Conservation (phyloP, 257 asterid genomes). For the Misopates orontium region DNA sequence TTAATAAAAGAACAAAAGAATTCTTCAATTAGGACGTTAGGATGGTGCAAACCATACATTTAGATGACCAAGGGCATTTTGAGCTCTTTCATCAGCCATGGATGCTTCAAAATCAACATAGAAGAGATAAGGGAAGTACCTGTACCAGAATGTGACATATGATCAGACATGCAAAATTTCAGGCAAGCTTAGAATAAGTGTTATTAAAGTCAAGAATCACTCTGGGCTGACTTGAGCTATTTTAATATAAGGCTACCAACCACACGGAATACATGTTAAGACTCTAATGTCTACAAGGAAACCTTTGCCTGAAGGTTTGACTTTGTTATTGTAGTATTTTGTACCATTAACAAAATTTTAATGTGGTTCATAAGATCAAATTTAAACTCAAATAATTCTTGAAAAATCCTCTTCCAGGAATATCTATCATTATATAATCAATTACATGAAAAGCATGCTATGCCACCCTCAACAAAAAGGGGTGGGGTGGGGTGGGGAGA, state of each 20-base stretch:
- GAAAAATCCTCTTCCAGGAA: neutral
- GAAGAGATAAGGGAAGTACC: conserved; percentile 93
- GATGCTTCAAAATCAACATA: conserved; percentile 99
- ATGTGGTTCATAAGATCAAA: neutral
- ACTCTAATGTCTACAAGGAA: neutral
- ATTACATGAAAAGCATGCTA: neutral
- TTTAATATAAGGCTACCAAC: neutral
- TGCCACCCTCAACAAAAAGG: too few species aligned
- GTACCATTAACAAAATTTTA: conserved; percentile 3
- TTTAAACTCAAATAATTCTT: neutral
- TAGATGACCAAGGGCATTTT: conserved; percentile 91
- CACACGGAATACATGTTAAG: neutral
- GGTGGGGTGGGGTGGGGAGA: too few species aligned
- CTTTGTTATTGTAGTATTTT: neutral
- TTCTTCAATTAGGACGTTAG: conserved; percentile 13
- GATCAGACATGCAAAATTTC: conserved; percentile 23
- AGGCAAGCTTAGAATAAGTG: neutral
- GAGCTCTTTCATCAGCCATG: conserved; percentile 98
- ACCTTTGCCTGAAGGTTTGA: neutral
- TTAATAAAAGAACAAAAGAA: conserved; percentile 8
- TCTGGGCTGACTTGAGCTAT: conserved; percentile 2
- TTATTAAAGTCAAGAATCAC: conserved; percentile 8
- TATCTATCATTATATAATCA: conserved; percentile 7
- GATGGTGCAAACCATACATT: conserved; percentile 47
- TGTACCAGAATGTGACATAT: conserved; percentile 35